Evolutionary conservation across 441 rosid genomes (phyloP).

Genomic region (Biscutella laevigata): DNA sequence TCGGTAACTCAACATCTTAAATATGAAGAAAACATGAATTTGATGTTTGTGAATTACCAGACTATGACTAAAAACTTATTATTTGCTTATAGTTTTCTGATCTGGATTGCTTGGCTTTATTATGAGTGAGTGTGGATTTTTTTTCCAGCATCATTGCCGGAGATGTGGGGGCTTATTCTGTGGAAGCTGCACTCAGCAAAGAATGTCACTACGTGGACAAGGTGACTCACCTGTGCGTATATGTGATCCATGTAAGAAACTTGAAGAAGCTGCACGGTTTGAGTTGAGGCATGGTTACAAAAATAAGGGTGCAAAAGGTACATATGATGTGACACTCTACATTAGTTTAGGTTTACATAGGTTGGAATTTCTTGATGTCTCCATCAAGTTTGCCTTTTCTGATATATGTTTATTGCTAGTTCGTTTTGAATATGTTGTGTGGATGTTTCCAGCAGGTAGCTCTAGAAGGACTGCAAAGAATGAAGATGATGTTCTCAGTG

Average conservation of each 20-base stretch:
- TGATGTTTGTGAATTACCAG: slow-evolving; percentile 2
- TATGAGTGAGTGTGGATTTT: not conserved
- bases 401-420: not conserved
- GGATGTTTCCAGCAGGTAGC: slow-evolving; percentile 36
- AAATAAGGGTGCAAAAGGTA: slow-evolving; percentile 49
- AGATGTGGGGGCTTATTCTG: slow-evolving; percentile 89
- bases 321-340: not conserved
- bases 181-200: slow-evolving; percentile 58
- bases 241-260: slow-evolving; percentile 85
- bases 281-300: slow-evolving; percentile 68
- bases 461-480: slow-evolving; percentile 33
- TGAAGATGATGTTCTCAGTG: slow-evolving; percentile 60
- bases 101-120: not conserved
- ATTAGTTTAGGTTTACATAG: not conserved
- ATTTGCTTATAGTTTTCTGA: not conserved
- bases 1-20: too few relatives aligned
- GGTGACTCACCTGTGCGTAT: slow-evolving; percentile 86
- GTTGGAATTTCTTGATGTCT: not conserved
- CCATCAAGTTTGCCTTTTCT: not conserved
- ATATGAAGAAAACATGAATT: not conserved
- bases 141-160: slow-evolving; percentile 81
- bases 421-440: not conserved
- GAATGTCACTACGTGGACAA: slow-evolving; percentile 80
- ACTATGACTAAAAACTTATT: not conserved
- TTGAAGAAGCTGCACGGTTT: slow-evolving; percentile 88